Percentiles rank a stretch among this genome's conserved stretches.
These are phyloP conservation scores for Agaricales sp. DNA, from an alignment of 1,284 basidiomycete species.

Conservation along the genomic window DNA sequence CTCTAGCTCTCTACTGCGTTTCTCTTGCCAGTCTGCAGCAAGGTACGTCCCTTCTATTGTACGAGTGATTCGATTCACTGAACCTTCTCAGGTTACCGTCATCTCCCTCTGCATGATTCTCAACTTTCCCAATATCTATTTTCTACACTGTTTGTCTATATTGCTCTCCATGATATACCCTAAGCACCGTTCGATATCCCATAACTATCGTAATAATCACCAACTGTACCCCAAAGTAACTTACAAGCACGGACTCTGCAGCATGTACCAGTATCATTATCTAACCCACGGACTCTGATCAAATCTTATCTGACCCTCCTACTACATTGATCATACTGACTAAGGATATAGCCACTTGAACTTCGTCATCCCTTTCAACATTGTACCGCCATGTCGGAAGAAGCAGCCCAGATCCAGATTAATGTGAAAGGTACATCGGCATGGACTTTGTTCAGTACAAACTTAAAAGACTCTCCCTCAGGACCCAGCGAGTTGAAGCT, in stretches of 20 bases:
- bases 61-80: conserved; percentile 5
- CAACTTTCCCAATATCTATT: conserved; percentile 80
- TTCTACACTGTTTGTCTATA: conserved; percentile 76
- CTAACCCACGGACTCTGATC: too few species aligned
- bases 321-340: not conserved
- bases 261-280: too few species aligned
- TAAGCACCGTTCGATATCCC: not conserved
- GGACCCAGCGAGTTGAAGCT: conserved; percentile 88
- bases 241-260: too few species aligned
- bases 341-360: too few species aligned
- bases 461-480: conserved; percentile 21
- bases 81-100: conserved; percentile 60
- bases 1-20: conserved; percentile 63
- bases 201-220: too few species aligned
- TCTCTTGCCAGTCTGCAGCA: conserved; percentile 57
- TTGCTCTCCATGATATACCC: conserved; percentile 31
- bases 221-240: too few species aligned
- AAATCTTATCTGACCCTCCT: not conserved
- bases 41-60: conserved; percentile 36
- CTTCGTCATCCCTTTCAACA: conserved; percentile 1
- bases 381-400: conserved; percentile 37
- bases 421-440: conserved; percentile 55
- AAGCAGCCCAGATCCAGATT: conserved; percentile 51
- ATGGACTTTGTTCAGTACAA: not conserved
- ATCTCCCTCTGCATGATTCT: conserved; percentile 77